Evolutionary conservation across 2,329 filamentous ascomycete species (phyloP).

Genomic region (Ophiostoma novo-ulmi): DNA sequence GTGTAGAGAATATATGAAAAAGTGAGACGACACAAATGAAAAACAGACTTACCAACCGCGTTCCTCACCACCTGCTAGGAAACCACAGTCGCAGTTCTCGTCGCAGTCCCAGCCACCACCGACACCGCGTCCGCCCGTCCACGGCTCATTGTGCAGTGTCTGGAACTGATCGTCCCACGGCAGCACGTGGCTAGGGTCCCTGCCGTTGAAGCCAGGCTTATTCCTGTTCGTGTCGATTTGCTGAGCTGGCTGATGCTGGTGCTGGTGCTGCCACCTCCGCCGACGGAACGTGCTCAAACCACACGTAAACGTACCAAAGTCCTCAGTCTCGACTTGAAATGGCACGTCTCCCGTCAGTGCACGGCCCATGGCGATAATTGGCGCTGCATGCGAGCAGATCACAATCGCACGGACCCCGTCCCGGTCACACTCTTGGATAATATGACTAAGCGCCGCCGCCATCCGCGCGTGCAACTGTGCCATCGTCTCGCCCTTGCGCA

Average conservation of each 20-base stretch:
- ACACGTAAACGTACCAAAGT: constrained; percentile 82
- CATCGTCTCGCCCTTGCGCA: constrained; percentile 71
- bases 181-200: constrained; percentile 17
- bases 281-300: constrained; percentile 63
- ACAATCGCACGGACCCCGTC: constrained; percentile 65
- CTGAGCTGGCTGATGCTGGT: not conserved
- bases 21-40: not conserved
- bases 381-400: constrained; percentile 84
- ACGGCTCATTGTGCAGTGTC: constrained; percentile 35
- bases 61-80: constrained; percentile 28
- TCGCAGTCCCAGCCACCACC: constrained; percentile 75
- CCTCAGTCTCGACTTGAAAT: constrained; percentile 62
- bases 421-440: constrained; percentile 69
- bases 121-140: constrained; percentile 58
- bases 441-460: constrained; percentile 60
- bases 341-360: constrained; percentile 76
- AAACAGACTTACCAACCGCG: constrained; percentile 28
- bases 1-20: not conserved
- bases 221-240: not conserved
- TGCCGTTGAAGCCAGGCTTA: constrained; percentile 6
- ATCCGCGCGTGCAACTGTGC: constrained; percentile 73
- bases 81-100: constrained; percentile 58
- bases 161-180: constrained; percentile 26
- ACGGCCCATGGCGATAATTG: constrained; percentile 79
- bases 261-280: constrained; percentile 1